Evolutionary conservation across 257 asterid genomes (phyloP), one percentile per base, ranked within the genome.

Genomic region (Haberlea rhodopensis): DNA sequence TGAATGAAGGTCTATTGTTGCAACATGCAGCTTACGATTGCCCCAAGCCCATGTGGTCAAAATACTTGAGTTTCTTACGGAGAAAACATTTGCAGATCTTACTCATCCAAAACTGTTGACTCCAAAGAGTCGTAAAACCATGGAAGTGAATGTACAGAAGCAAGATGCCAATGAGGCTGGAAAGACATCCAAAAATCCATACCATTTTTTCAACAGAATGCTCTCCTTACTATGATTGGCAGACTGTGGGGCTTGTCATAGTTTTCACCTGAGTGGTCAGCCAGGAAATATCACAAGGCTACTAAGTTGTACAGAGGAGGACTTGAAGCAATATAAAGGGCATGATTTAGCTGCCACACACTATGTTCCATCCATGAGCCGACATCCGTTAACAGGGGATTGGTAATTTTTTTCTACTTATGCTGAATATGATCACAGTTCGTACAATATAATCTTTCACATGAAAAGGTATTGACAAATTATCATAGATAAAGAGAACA

Each of bases 281-380:
- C 99, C 97, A 3, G 99, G 99, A 37, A 84, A 74, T 71, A 89
- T 92, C 66, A 92, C 99, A 2, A 78, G 99, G 71, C 87, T 92
- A 37, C 80, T 92, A 23, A 92, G 99, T 62, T 92, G 99, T 74
- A 84, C 96, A 5, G 99, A 89, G 19, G 94, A 89, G 73, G 95
- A 92, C 64, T 70, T 92, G 76, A 92, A 85, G 85, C 74, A 81
- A 71, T 92, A 92, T 76, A 80, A 87, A 77, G 99, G 99, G 46
- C 94, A 69, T 53, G 88, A 89, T 84, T 71, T 92, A 45, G 97
- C 96, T 77, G 94, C 96, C 32, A 92, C 97, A 27, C 97, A 92
- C 82, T 84, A 82, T 60, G 97, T 89, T 51, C 99, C 99, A 9
- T 92, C 99, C 71, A 92, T 92, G 99, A 92, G 97, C 73, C 89